Percentiles rank a stretch among this genome's conserved stretches.
Evolutionary conservation across 768 basidiomycete species (phyloP).

Genomic region (Hygrophorus russula): DNA sequence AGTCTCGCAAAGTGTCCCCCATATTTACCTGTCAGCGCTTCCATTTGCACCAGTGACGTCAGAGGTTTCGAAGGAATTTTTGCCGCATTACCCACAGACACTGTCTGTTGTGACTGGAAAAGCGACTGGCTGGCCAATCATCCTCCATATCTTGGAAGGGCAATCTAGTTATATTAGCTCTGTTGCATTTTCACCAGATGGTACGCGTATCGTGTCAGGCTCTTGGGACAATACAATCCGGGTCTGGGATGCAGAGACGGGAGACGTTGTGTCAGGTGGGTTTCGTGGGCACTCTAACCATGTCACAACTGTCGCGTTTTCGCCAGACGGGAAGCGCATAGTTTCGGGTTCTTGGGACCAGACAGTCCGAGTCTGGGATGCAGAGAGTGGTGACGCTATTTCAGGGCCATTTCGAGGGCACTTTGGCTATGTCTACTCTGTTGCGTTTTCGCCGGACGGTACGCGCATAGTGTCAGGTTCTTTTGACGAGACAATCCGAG

Average conservation of each 20-base stretch:
- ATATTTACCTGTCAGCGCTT: conserved; percentile 28
- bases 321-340: too few relatives aligned
- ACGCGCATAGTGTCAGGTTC: too few relatives aligned
- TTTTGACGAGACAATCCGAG: conserved; percentile 7
- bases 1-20: conserved; percentile 22
- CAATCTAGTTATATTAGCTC: background rate
- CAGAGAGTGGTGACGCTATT: too few relatives aligned
- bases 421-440: background rate
- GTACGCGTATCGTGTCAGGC: too few relatives aligned
- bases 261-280: background rate
- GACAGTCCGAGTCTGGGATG: too few relatives aligned
- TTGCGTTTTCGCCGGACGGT: too few relatives aligned
- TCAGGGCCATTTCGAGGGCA: too few relatives aligned
- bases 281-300: too few relatives aligned
- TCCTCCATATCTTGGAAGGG: background rate
- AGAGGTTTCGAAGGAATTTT: conserved; percentile 10
- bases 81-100: background rate
- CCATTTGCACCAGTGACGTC: conserved; percentile 19
- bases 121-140: background rate
- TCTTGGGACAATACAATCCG: too few relatives aligned
- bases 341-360: too few relatives aligned
- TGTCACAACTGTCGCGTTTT: background rate
- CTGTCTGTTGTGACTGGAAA: background rate
- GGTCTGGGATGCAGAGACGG: too few relatives aligned
- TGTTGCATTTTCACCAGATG: background rate